Evolutionary conservation across 495 filamentous ascomycete species (phyloP), one percentile per base, ranked within the genome.

Genomic region (Monascus purpureus): DNA sequence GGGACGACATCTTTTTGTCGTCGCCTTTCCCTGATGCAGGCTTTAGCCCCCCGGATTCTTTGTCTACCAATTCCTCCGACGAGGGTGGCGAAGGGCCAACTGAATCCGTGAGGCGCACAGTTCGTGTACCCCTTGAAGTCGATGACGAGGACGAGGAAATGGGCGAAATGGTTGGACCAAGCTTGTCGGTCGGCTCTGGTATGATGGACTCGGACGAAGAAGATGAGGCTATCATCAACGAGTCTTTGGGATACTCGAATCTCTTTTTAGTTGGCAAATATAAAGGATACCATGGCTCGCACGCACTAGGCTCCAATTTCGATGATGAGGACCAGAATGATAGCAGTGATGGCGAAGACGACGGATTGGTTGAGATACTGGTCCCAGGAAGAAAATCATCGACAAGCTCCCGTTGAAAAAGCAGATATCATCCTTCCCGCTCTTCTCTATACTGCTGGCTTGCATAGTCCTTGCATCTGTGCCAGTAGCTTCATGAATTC

Each of bases 191-290:
- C 28, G 50, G 49, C n/a, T 38, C 46, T 16, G 50, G 46, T 13
- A 47, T 62, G 46, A 47, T 60, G 38, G 61, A 63, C 32, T 61
- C 61, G 13, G 59, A 65, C 25, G 61, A 65, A 7, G 61, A 65
- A 35, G 59, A 62, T 15, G 62, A 66, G 29, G 62, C 60, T 18
- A 64, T 63, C 27, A 62, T 64, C 28, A 64, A 66, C 31, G 60
- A 63, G 39, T 63, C 59, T 9, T 34, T 64, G 9, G 59, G 59
- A 4, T 63, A 62, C 25, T 55, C 58, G 6, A 59, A 62, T 25
- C 37, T 60, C 6, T 47, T 48, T 14, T 53, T 46, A 0, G 42
- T 52, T 7, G 49, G 33, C 6, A 46, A 58, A 29, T 65, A 61
- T 35, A 50, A 47, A 17, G 50, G 43, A 13, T 52, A 59, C 37